Base-by-base conservation (phyloP, 257 asterid species). In the Capsicum chinense region DNA sequence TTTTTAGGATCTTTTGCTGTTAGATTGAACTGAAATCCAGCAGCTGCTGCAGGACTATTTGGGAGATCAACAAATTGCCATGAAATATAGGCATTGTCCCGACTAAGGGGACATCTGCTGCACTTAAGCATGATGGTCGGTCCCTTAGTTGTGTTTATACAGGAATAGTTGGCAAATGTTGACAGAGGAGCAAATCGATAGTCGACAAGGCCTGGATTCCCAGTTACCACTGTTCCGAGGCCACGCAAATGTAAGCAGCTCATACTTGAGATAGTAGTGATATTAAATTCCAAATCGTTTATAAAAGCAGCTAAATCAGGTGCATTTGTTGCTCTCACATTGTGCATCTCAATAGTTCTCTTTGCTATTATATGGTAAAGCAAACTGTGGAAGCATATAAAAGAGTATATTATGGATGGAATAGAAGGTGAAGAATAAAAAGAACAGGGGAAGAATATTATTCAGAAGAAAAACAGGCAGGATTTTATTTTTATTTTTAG, bases 41-140 rank as follows among this genome's bases (percentile, higher is more conserved):
- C 93, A 6, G 98, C 99, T 87, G 91, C 83, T 71, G 98, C 99
- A 68, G 99, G 99, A 89, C 76, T 87, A 83, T 89, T 90, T 21
- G 98, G 98, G 87, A 94, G 92, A 88, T 96, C 99, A 79, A 94
- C 91, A 85, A 94, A 96, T 73, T 92, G 93, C 99, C 99, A 96
- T 0, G 99, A 88, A 58, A 96, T 82, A 60, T 89, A 93, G 56
- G 92, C 92, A 68, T 71, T 79, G 87, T 93, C 98, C 60, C 88
- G 85, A 84, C 90, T 82, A 83, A 90, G 90, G 59, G 85, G 92
- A 89, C 99, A 96, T 62, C 89, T 88, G 71, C 81, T 89, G 87
- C 99, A 96, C 64, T 81, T 89, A 37, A 96, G 88, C n/a, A 86
- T 83, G 71, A 96, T 84, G 67, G 97, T 92, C 9, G 99, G 99